Base-by-base conservation (phyloP, 1,284 basidiomycete species). In the Apiotrichum gracile region DNA sequence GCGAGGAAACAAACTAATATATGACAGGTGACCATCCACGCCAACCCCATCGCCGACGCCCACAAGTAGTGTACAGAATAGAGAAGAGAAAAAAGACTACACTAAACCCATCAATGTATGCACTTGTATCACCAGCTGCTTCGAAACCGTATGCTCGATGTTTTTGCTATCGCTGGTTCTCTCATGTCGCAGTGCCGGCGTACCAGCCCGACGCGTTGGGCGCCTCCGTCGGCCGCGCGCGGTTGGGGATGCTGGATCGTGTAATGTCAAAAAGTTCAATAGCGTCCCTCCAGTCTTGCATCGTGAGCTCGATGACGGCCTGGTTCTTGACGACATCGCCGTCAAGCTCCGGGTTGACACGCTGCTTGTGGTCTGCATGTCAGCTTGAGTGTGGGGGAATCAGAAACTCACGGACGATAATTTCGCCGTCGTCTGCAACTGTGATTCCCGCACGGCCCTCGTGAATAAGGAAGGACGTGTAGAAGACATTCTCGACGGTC, bases 21-120 rank as follows among this genome's bases (percentile, higher is more conserved):
- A n/a, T n/a, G n/a, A n/a, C 57, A 92, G 88, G 78, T 96, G 35
- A 92, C 89, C 12, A 87, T 97, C 31, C 94, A 98, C 70, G 88
- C 93, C 31, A 98, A 98, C 73, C 94, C 94, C 7, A 70, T 76
- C 14, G 74, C 74, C 10, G 70, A 76, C n/a, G 64, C 62, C n/a
- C 56, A 58, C 12, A 61, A 61, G 57, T 61, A 59, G 48, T 17
- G 33, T 37, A 41, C 31, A 41, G 16, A 24, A 26, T 31, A 31
- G 31, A 31, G 31, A 31, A 31, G 5, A 10, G 12, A 10, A 10
- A 31, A 31, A 31, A 10, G 14, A 22, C 12, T 10, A 31, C 17
- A 26, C 10, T n/a, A 26, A 29, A 33, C 19, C 16, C 17, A 40
- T 26, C n/a, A 31, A 44, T 54, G 49, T 50, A 57, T 38, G 27